phyloP scores from a whole-genome alignment of 2,329 filamentous ascomycete genomes.

The Diaporthe sp. region DNA sequence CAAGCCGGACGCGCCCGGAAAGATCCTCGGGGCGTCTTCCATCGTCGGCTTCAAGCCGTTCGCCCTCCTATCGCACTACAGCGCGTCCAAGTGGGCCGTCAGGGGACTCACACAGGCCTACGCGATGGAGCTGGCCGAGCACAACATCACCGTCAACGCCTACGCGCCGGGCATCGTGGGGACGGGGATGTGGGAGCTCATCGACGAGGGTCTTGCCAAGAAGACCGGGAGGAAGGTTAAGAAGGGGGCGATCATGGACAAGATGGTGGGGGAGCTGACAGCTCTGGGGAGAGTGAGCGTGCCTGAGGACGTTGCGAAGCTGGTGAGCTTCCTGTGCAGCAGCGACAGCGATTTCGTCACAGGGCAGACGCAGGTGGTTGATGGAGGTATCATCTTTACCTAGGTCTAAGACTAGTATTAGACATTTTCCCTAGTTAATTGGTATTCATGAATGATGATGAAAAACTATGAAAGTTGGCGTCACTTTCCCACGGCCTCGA shows the following conservation, averaged over 20 bases:
- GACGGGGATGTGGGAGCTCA: slow-evolving; percentile 75
- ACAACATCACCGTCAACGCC: slow-evolving; percentile 74
- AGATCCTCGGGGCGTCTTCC: slow-evolving; percentile 63
- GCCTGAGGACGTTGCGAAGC: slow-evolving; percentile 70
- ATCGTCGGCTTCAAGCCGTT: slow-evolving; percentile 72
- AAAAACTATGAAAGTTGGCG: background rate
- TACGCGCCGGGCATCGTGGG: slow-evolving; percentile 76
- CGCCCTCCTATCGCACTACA: slow-evolving; percentile 69
- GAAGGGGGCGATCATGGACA: slow-evolving; percentile 56
- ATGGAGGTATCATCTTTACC: slow-evolving; percentile 66
- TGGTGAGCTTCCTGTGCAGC: slow-evolving; percentile 70
- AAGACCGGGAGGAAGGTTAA: slow-evolving; percentile 56
- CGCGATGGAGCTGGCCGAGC: slow-evolving; percentile 71
- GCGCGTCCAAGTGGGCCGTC: slow-evolving; percentile 73
- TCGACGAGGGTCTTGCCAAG: slow-evolving; percentile 69
- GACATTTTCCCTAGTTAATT: rapidly evolving
- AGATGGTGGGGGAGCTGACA: slow-evolving; percentile 63
- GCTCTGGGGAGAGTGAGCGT: slow-evolving; percentile 67
- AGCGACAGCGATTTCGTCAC: slow-evolving; percentile 73
- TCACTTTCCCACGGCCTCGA: background rate
- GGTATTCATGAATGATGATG: background rate
- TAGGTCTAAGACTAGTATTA: slow-evolving; percentile 13
- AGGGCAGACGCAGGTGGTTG: slow-evolving; percentile 72
- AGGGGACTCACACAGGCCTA: slow-evolving; percentile 73
- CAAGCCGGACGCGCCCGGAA: slow-evolving; percentile 43